phyloP scores from a whole-genome alignment of 2,329 filamentous ascomycete species.

The Aureobasidium namibiae region DNA sequence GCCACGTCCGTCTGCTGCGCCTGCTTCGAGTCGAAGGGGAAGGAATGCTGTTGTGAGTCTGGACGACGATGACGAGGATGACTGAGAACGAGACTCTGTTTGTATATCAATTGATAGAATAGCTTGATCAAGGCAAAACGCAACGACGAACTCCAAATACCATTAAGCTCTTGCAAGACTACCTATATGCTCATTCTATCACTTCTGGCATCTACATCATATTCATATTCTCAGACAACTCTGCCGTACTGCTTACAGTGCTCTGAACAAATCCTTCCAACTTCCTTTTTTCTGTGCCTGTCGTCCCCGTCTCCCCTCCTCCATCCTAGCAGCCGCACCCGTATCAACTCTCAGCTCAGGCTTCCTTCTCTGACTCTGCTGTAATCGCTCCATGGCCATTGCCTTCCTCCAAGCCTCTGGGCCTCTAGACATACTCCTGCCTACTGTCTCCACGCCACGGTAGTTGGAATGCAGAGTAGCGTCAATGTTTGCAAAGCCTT shows the following conservation, averaged over 20 bases:
- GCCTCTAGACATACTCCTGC: background rate
- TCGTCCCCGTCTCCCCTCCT: slow-evolving; percentile 8
- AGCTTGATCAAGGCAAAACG: background rate
- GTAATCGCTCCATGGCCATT: background rate
- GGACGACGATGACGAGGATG: slow-evolving; percentile 14
- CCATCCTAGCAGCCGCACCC: background rate
- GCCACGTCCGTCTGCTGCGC: background rate
- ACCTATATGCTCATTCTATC: background rate
- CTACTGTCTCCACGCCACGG: background rate
- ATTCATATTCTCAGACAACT: no score
- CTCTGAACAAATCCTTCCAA: slow-evolving; percentile 16
- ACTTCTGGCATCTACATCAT: background rate
- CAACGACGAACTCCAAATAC: background rate
- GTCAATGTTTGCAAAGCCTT: background rate
- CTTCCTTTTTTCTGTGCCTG: slow-evolving; percentile 1
- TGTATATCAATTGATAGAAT: background rate
- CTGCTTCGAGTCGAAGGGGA: background rate
- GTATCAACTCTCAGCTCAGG: slow-evolving; percentile 9
- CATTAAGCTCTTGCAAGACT: background rate
- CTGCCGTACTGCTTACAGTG: background rate
- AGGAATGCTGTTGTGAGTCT: slow-evolving; percentile 15
- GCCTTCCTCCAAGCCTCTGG: background rate
- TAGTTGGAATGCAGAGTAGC: background rate
- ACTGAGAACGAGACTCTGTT: slow-evolving; percentile 14
- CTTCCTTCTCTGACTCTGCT: background rate